These are phyloP conservation scores for Megacollybia marginata DNA, from an alignment of 768 basidiomycete species.

Conservation along the genomic window DNA sequence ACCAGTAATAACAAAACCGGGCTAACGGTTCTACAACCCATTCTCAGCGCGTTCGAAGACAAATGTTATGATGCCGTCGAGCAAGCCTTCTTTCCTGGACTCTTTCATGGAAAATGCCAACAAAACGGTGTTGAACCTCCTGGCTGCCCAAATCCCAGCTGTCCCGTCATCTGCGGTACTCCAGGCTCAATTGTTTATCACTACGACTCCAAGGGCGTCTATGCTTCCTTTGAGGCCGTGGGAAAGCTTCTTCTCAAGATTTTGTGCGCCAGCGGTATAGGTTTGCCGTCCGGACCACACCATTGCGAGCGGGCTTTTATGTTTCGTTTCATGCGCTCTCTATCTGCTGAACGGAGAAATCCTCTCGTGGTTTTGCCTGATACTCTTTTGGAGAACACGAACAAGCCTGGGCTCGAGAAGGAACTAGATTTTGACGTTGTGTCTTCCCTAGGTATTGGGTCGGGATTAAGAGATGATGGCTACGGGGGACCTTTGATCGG, in stretches of 20 bases:
- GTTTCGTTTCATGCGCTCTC: too few relatives aligned
- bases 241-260: too few relatives aligned
- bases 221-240: conserved; percentile 32
- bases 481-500: background rate
- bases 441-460: background rate
- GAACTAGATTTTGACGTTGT: too few relatives aligned
- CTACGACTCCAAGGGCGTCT: conserved; percentile 38
- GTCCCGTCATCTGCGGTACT: conserved; percentile 72
- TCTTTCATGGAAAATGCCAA: conserved; percentile 75
- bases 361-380: conserved; percentile 27
- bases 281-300: too few relatives aligned
- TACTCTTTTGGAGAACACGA: conserved; percentile 29
- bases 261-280: too few relatives aligned
- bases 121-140: conserved; percentile 35
- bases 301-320: too few relatives aligned
- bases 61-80: conserved; percentile 37
- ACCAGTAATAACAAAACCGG: too few relatives aligned
- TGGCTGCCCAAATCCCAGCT: conserved; percentile 76
- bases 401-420: conserved; percentile 28
- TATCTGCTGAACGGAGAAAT: background rate
- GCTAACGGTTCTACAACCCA: too few relatives aligned
- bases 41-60: conserved; percentile 10
- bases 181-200: conserved; percentile 75
- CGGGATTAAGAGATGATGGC: background rate
- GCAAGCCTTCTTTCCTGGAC: conserved; percentile 54